Base-by-base conservation (phyloP, 169 alveolate species). In the Eimeria necatrix region DNA sequence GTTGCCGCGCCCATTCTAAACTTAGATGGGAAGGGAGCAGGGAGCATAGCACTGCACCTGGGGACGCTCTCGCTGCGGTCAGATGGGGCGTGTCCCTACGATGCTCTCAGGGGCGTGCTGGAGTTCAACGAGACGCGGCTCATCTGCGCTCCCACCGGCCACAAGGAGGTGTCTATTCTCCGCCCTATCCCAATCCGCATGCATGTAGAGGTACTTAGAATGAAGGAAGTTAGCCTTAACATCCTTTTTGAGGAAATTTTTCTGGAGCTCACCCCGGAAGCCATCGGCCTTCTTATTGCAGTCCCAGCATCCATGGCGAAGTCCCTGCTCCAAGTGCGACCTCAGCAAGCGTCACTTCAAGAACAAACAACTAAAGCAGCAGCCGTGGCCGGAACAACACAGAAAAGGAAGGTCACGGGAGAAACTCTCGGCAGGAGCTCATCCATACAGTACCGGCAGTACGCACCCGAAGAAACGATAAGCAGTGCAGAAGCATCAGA, bases 61-160 rank as follows among this genome's bases (percentile, higher is more conserved):
- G 98, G 98, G 41, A 97, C 97, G 53, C 96, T 97, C 24, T 86
- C 96, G 18, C 96, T 97, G 48, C 95, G 93, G 89, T 94, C 98
- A 20, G 97, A 96, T 86, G 97, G 96, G 49, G 95, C 98, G 20
- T 97, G 98, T 59, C 96, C 96, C 18, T 95, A 96, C 52, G 95
- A 96, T 56, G 94, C 96, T 24, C 71, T 97, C 94, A 89, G 96
- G 22, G 97, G 97, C 8, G 96, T 97, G 16, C 78, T 97, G 73
- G 98, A 97, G 95, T 95, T 97, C 71, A 97, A 96, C 93, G 98
- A 97, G 86, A 97, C 98, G 73, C 98, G 97, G 87, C 81, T 97
- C 74, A 96, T 96, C 70, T 96, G 94, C 64, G 56, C 73, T 51
- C 94, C 94, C 14, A 64, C 91, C n/a, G 95, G 60, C 74, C 95